Evolutionary conservation across 345 rosid genomes (phyloP).

Genomic region (Eucalyptus tenuipes): DNA sequence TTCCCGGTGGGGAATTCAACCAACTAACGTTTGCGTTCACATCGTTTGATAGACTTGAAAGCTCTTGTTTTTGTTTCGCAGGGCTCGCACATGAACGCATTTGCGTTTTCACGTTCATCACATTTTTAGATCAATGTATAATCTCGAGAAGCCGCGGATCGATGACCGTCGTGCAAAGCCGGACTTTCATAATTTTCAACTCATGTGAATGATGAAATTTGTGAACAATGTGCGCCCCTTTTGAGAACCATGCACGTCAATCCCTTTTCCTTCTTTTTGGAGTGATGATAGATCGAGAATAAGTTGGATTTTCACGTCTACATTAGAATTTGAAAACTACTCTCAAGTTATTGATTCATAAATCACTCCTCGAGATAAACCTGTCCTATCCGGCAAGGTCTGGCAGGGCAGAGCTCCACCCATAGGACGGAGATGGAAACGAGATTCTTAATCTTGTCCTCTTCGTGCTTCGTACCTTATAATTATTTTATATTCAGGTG

Average conservation of each 20-base stretch:
- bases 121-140: not conserved
- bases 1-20: not conserved
- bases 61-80: not conserved
- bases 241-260: fast-evolving
- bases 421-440: not conserved
- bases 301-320: not conserved
- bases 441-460: not conserved
- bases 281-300: not conserved
- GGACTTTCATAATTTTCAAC: too few relatives aligned
- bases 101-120: not conserved
- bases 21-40: not conserved
- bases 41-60: not conserved
- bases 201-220: not conserved
- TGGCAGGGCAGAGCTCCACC: not conserved
- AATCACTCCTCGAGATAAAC: not conserved
- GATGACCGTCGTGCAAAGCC: not conserved
- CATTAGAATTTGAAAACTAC: not conserved
- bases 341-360: fast-evolving
- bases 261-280: not conserved
- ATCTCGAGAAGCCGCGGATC: fast-evolving
- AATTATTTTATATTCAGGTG: not conserved
- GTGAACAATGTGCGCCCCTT: too few relatives aligned
- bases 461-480: not conserved
- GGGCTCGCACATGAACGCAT: not conserved
- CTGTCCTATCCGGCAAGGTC: fast-evolving